Conservation (phyloP, 1,284 basidiomycete genomes). For the Stereum hirsutum region DNA sequence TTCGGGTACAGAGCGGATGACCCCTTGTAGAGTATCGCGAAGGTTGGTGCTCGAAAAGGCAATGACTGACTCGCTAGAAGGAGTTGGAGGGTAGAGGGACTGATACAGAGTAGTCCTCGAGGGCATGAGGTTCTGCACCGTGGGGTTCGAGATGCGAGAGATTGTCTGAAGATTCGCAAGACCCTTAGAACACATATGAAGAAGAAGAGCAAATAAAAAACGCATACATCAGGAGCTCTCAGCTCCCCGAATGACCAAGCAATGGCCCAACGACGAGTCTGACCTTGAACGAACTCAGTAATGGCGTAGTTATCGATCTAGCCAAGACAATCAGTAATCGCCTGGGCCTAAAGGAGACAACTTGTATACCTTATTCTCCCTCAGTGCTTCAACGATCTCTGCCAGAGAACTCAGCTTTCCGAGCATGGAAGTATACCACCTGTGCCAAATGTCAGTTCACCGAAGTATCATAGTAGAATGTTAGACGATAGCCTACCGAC, state of each 20-base stretch:
- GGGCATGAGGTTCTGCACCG: conserved; percentile 42
- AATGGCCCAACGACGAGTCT: conserved; percentile 83
- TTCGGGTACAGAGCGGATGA: no score
- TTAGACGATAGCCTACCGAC: conserved; percentile 31
- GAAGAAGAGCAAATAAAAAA: conserved; percentile 1
- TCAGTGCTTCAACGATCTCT: conserved; percentile 35
- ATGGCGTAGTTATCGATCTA: conserved; percentile 83
- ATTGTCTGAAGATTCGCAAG: conserved; percentile 27
- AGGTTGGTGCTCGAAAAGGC: no score
- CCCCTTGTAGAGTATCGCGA: no score
- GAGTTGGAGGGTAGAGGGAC: no score
- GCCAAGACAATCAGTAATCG: neutral
- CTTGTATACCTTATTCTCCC: conserved; percentile 3
- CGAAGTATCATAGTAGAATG: neutral
- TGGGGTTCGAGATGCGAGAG: conserved; percentile 36
- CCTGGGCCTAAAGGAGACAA: neutral
- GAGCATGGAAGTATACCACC: conserved; percentile 91
- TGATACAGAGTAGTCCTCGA: conserved; percentile 43
- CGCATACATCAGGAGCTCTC: conserved; percentile 69
- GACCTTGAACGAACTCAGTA: conserved; percentile 76
- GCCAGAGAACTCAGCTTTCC: conserved; percentile 76
- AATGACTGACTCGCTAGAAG: no score
- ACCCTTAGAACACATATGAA: neutral
- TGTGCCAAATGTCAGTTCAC: conserved; percentile 20
- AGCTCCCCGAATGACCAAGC: conserved; percentile 70